Base-by-base conservation (phyloP, 768 basidiomycete genomes). In the Leucosporidium scottii region DNA sequence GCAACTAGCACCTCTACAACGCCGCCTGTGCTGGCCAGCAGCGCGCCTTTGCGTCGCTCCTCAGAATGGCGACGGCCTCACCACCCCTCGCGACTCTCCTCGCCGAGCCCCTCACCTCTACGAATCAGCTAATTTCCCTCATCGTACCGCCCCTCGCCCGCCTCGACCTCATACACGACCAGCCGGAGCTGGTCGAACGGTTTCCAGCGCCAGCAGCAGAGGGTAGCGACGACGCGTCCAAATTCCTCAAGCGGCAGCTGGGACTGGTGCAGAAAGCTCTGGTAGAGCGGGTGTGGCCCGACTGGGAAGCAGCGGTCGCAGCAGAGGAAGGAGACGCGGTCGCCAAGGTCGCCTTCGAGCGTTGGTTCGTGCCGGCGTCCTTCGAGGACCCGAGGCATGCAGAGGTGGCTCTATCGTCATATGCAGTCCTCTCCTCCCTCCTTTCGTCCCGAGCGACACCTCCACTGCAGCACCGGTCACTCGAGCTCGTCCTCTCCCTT, bases 251-350 rank as follows among this genome's bases (percentile, higher is more conserved):
- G 18, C 66, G 69, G 2, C 69, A 67, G 48, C 59, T 71, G 25
- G 66, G 69, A 0, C 56, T 71, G 49, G 69, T 71, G 1, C 69
- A 71, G 56, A 67, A 67, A 34, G 56, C 59, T 39, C 63, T 71
- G 4, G 56, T 71, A 55, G 69, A 71, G 44, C 55, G 53, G 31
- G 60, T 71, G 4, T 71, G 69, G 69, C 69, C 69, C 0, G 69
- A 71, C 36, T 71, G 69, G 69, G 63, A 71, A 36, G 23, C 25
- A 2, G 59, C 69, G 0, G 28, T 71, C 47, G 56, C 59, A 12
- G 60, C 59, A 4, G 69, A 71, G 23, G 39, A 54, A 23, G 39
- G 39, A 6, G 63, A 65, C 1, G 20, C 1, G 3, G 34, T 56
- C 1, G 65, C 44, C 0, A 21, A 39, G 30, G 25, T 49, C 31